A percentile compares a stretch with the other conserved stretches of the same genome.
Evolutionary conservation across 208 protist species (phyloP).

Genomic region (Acanthamoeba healyi): DNA sequence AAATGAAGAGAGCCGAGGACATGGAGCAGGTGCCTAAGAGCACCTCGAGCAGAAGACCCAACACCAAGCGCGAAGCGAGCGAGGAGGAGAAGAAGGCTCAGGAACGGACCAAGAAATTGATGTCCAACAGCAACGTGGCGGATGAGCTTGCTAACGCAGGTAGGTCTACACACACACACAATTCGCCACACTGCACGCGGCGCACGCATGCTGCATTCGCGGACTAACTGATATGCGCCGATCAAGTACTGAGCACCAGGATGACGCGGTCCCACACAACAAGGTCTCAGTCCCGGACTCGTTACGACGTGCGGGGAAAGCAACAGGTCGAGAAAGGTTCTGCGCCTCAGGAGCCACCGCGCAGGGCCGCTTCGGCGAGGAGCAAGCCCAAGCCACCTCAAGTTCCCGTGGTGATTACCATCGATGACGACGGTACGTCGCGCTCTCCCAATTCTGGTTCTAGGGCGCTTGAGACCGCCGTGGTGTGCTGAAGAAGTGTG

Average conservation of each 20-base stretch:
- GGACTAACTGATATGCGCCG: too few relatives aligned
- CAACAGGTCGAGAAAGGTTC: not conserved
- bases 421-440: not conserved
- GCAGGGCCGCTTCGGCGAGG: too few relatives aligned
- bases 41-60: not conserved
- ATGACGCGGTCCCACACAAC: not conserved
- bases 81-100: not conserved
- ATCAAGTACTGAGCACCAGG: not conserved
- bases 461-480: not conserved
- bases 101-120: not conserved
- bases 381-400: not conserved
- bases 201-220: too few relatives aligned
- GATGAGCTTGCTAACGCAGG: too few relatives aligned
- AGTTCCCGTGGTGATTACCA: slow-evolving; percentile 43
- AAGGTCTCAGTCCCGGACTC: not conserved
- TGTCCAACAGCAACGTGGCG: not conserved
- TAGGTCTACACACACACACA: too few relatives aligned
- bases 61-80: not conserved
- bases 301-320: not conserved
- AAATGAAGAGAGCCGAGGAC: too few relatives aligned
- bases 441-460: too few relatives aligned
- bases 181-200: too few relatives aligned
- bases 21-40: not conserved
- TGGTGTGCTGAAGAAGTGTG: not conserved
- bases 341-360: not conserved